Conservation (phyloP, 495 filamentous ascomycete genomes). For the Amniculicola lignicola region DNA sequence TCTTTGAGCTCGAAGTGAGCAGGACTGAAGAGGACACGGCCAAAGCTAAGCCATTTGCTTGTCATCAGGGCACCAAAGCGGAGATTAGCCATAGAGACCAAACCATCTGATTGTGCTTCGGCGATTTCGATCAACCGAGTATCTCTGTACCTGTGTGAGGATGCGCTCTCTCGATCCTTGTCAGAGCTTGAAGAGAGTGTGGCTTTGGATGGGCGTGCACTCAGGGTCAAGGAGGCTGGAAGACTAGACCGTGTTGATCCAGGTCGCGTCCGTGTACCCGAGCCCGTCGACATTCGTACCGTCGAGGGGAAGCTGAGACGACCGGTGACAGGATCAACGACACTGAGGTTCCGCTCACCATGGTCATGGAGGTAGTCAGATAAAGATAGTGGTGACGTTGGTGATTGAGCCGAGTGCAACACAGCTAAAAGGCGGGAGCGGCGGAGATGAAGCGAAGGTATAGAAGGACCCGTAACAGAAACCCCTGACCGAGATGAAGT, state of each 20-base stretch:
- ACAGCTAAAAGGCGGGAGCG: constrained; percentile 33
- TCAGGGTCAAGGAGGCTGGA: constrained; percentile 27
- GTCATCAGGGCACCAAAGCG: constrained; percentile 76
- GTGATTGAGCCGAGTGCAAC: constrained; percentile 38
- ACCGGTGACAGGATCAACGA: constrained; percentile 40
- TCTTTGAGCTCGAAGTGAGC: constrained; percentile 71
- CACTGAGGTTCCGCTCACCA: constrained; percentile 48
- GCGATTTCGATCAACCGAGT: constrained; percentile 49
- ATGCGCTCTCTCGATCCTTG: constrained; percentile 30
- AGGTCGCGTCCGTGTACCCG: constrained; percentile 40
- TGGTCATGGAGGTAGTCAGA: constrained; percentile 53
- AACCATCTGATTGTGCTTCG: constrained; percentile 58
- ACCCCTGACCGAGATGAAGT: constrained; percentile 21
- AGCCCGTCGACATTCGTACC: constrained; percentile 48
- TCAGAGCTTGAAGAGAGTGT: constrained; percentile 33
- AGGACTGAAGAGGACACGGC: constrained; percentile 90
- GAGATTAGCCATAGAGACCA: constrained; percentile 73
- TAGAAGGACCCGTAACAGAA: constrained; percentile 18
- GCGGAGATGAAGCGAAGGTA: constrained; percentile 30
- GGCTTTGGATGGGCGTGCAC: constrained; percentile 32
- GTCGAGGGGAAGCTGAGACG: constrained; percentile 44
- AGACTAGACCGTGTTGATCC: constrained; percentile 35
- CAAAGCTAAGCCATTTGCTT: constrained; percentile 88
- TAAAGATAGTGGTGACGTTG: constrained; percentile 53
- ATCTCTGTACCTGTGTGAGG: constrained; percentile 39